Conservation (phyloP, 2,329 filamentous ascomycete species). For the Cadophora malorum region DNA sequence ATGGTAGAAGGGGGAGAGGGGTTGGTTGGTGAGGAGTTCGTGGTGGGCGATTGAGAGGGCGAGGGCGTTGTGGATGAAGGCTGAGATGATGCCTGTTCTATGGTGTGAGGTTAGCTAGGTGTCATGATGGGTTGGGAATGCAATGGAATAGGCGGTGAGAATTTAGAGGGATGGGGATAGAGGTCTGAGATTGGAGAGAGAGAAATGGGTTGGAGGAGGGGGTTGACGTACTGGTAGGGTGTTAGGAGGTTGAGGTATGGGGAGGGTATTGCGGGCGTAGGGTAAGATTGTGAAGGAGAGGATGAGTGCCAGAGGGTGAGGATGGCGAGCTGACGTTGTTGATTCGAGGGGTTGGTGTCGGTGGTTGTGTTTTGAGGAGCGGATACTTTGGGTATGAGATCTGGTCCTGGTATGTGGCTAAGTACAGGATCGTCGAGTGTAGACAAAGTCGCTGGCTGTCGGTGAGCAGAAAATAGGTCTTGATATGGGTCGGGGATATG, state of each 20-base stretch:
- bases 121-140: too few relatives aligned
- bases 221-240: too few relatives aligned
- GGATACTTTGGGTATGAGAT: not conserved
- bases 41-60: slow-evolving; percentile 41
- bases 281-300: not conserved
- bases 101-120: too few relatives aligned
- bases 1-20: slow-evolving; percentile 47
- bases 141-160: too few relatives aligned
- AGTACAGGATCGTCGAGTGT: not conserved
- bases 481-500: not conserved
- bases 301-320: not conserved
- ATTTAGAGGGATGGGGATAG: too few relatives aligned
- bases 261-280: slow-evolving; percentile 10
- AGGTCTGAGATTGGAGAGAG: too few relatives aligned
- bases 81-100: slow-evolving; percentile 37
- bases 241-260: slow-evolving; percentile 33
- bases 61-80: slow-evolving; percentile 41
- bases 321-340: not conserved
- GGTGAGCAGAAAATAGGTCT: not conserved
- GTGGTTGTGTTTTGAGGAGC: not conserved
- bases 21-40: slow-evolving; percentile 14
- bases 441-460: not conserved
- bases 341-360: not conserved
- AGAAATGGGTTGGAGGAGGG: too few relatives aligned
- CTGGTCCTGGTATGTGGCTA: too few relatives aligned